Base-by-base conservation (phyloP, 192 early-diverging fungal genomes). In the Paraglomus occultum region DNA sequence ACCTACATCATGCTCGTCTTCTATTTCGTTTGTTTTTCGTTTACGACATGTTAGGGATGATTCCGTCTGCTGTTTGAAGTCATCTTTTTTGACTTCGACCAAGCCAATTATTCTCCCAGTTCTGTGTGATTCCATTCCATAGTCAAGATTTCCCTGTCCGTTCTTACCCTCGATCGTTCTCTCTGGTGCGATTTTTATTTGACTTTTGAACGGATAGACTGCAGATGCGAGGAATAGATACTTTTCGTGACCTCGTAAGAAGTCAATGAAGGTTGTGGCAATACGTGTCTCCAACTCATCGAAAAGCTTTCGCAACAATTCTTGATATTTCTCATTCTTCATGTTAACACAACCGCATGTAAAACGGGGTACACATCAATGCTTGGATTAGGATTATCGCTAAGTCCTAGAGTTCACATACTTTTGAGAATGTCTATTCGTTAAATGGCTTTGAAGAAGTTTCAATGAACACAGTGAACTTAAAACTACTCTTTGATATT, bases 381-480 rank as follows among this genome's bases (percentile, higher is more conserved):
- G 61, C 10, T 47, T n/a, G 45, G 61, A 39, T 61, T 43, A 44
- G 22, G 17, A 17, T 43, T 12, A 17, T 63, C 45, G 15, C 61
- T 17, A 45, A 63, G 42, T 15, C 18, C 20, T 63, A 63, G 49
- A 63, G 61, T 47, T 63, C 45, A 22, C 61, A 63, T 10, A 63
- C 45, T 23, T 46, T 48, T 0, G 45, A 17, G n/a, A 64, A 49
- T 22, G 62, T 40, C 62, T 18, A 64, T 49, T 64, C 62, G 18
- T 44, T 49, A 47, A 64, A 64, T 38, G 45, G 17, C 49, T 64
- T 64, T 46, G 62, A 64, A 1, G 59, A 12, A 11, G 59, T 61
- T 10, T 61, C 59, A 12, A 61, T 61, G 38, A 61, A 61, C 40
- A 61, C 14, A 6, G 59, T 61, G 45, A 61, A 61, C 59, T 61